Evolutionary conservation across 805 yeast genomes (phyloP).

Genomic region (Starmera quercuum): DNA sequence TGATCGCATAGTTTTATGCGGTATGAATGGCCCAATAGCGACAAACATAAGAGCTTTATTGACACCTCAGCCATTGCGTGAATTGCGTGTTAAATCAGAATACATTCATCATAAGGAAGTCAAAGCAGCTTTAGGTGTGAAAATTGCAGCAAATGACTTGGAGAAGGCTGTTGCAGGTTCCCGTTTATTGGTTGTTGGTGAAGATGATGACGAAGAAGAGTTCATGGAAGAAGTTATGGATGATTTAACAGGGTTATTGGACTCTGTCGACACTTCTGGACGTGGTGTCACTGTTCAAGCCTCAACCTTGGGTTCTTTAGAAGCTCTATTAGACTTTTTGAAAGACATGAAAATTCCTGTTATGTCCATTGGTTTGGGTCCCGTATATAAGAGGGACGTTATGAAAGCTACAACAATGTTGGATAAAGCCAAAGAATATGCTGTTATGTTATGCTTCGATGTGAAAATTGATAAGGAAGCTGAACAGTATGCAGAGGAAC

Average conservation of each 20-base stretch:
- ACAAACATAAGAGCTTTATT: slow-evolving; percentile 92
- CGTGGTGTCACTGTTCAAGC: slow-evolving; percentile 98
- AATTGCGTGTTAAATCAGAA: slow-evolving; percentile 92
- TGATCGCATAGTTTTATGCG: slow-evolving; percentile 92
- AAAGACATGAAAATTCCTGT: slow-evolving; percentile 99
- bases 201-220: slow-evolving; percentile 96
- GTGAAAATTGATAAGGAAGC: slow-evolving; percentile 97
- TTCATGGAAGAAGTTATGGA: slow-evolving; percentile 98
- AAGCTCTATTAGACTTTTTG: slow-evolving; percentile 93
- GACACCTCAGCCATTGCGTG: slow-evolving; percentile 97
- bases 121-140: slow-evolving; percentile 98
- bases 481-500: slow-evolving; percentile 94
- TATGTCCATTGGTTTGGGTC: slow-evolving; percentile 97
- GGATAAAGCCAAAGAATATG: slow-evolving; percentile 91
- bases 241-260: slow-evolving; percentile 89
- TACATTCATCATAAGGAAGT: slow-evolving; percentile 96
- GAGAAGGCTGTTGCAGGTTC: slow-evolving; percentile 99
- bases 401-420: slow-evolving; percentile 97
- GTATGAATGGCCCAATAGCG: slow-evolving; percentile 96
- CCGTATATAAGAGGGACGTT: slow-evolving; percentile 95
- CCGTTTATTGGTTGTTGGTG: slow-evolving; percentile 87
- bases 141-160: slow-evolving; percentile 94
- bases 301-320: slow-evolving; percentile 95
- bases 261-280: slow-evolving; percentile 91
- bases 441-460: slow-evolving; percentile 98